phyloP scores from a whole-genome alignment of 225 moss, liverwort and hornwort genomes.

The Pleurozium schreberi region DNA sequence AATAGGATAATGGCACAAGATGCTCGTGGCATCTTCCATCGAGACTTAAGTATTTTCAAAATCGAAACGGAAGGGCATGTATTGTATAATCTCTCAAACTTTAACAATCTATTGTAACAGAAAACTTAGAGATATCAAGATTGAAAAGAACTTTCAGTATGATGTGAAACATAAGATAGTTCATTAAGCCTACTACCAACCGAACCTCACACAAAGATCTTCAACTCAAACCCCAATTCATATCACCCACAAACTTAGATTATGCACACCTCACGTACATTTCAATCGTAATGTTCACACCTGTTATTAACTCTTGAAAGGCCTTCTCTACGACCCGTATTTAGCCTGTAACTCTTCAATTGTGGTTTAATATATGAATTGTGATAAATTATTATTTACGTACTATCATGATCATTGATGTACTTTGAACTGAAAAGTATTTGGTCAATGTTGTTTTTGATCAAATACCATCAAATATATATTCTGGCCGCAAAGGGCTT shows the following conservation, averaged over 20 bases:
- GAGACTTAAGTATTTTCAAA: neutral
- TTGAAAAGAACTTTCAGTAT: neutral
- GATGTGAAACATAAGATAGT: neutral
- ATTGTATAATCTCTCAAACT: neutral
- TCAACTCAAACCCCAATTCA: neutral
- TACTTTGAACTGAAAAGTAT: no score
- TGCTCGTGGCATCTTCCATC: neutral
- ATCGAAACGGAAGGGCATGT: neutral
- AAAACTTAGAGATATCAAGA: neutral
- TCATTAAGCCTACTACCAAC: neutral
- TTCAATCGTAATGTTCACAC: neutral
- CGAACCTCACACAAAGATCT: neutral
- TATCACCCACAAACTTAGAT: neutral
- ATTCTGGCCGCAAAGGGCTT: no score
- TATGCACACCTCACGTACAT: neutral
- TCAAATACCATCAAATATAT: no score
- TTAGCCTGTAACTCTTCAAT: no score
- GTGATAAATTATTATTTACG: no score
- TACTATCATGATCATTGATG: no score
- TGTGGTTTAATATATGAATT: no score
- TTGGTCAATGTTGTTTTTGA: no score
- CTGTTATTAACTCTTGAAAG: neutral
- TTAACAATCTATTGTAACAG: neutral
- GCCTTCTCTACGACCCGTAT: no score
- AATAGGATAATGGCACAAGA: neutral